Base-by-base conservation (phyloP, 176 grass and related monocot species). In the Phoenix dactylifera region DNA sequence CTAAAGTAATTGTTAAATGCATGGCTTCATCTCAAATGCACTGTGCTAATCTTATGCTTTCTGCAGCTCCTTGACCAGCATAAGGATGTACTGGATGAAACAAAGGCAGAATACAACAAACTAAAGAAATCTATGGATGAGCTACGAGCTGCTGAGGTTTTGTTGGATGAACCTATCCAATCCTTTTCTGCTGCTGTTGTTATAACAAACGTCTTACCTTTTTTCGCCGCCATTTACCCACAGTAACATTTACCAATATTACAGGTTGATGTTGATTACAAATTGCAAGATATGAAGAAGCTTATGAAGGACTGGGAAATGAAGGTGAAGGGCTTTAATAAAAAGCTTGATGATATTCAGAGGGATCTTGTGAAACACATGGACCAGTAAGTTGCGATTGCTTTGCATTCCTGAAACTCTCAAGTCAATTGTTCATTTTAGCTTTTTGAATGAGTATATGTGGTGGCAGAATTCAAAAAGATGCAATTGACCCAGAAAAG, bases 251-350 rank as follows among this genome's bases (percentile, higher is more conserved):
- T 60, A 18, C n/a, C 25, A 7, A 32, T 55, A 72, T 26, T 4
- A 86, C 63, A 88, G 93, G 81, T 97, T 64, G 87, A 91, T 71
- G 83, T 76, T 51, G 87, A 91, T n/a, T 91, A 85, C 67, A 82
- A 80, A 70, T 77, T 97, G 66, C 81, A 85, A 83, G 84, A 91
- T 67, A 75, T 59, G 49, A 88, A 88, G 57, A 97, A 85, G 15
- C 66, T 82, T 65, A 65, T 71, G 14, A 90, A 85, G 52, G 93
- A 97, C 58, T 85, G 69, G 78, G 84, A 91, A 60, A 88, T 88
- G 69, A 97, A 97, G 70, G 69, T 68, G 58, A 91, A 88, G 24
- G 76, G 83, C 62, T 89, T 82, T 64, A 68, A 18, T 55, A 91
- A 88, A 97, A 78, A 72, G 56, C 84, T 91, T 57, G 73, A 71